phyloP scores from a whole-genome alignment of 2,329 filamentous ascomycete genomes.

The Neonectria faginata region DNA sequence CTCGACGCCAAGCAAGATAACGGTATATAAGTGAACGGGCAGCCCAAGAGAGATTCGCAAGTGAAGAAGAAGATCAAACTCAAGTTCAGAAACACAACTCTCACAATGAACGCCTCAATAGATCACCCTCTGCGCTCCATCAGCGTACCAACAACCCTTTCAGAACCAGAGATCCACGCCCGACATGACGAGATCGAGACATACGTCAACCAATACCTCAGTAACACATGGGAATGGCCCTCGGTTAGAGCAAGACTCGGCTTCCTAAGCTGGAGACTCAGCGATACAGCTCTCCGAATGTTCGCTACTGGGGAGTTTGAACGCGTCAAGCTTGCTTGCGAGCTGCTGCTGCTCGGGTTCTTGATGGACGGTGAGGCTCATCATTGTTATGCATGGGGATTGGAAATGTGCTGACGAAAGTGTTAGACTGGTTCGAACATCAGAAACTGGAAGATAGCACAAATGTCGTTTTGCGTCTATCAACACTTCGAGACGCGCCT shows the following conservation, averaged over 20 bases:
- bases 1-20: not conserved
- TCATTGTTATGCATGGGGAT: not conserved
- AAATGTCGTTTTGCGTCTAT: conserved; percentile 18
- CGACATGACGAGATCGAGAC: conserved; percentile 24
- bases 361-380: conserved; percentile 23
- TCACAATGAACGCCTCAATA: conserved; percentile 6
- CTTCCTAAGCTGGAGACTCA: conserved; percentile 29
- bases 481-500: conserved; percentile 19
- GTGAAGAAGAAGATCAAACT: not conserved
- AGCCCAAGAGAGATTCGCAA: not conserved
- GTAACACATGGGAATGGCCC: conserved; percentile 26
- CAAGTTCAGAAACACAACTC: not conserved
- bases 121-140: conserved; percentile 22
- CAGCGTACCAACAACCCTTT: conserved; percentile 17
- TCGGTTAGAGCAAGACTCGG: conserved; percentile 17
- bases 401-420: not conserved
- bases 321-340: conserved; percentile 25
- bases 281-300: conserved; percentile 24
- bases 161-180: conserved; percentile 22
- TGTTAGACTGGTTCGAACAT: conserved; percentile 29
- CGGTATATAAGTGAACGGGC: not conserved
- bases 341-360: conserved; percentile 26
- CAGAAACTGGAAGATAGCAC: conserved; percentile 20
- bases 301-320: conserved; percentile 22
- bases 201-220: conserved; percentile 18